Evolutionary conservation across 805 yeast genomes (phyloP).

Genomic region (Kodamaea kaohsiungensis): DNA sequence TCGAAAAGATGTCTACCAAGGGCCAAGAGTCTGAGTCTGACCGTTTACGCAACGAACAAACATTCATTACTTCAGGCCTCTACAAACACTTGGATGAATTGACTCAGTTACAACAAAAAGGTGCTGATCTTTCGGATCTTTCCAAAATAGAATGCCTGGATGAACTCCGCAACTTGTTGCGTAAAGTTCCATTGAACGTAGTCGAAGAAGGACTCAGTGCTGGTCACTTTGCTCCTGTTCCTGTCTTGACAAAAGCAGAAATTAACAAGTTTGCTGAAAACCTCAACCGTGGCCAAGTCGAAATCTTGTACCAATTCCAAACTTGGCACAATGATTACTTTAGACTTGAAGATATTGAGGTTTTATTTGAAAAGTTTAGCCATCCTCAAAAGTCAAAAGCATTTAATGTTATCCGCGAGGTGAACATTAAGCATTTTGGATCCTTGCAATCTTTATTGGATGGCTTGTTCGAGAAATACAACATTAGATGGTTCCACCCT

Average conservation of each 20-base stretch:
- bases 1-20: background rate
- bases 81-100: constrained; percentile 5
- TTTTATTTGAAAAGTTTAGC: background rate
- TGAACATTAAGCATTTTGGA: constrained; percentile 5
- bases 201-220: constrained; percentile 8
- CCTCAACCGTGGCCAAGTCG: background rate
- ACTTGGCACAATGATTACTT: constrained; percentile 9
- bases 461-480: constrained; percentile 3
- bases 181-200: background rate
- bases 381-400: background rate
- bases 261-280: background rate
- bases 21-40: background rate
- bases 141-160: constrained; percentile 3
- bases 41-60: background rate
- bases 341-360: constrained; percentile 3
- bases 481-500: constrained; percentile 7
- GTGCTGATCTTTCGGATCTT: background rate
- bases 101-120: background rate
- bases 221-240: constrained; percentile 6
- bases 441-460: constrained; percentile 9
- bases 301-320: constrained; percentile 5
- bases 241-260: background rate
- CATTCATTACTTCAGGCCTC: constrained; percentile 6
- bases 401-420: background rate
- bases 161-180: background rate